Base-by-base conservation (phyloP, 2,329 filamentous ascomycete genomes). In the Fusarium siculi region DNA sequence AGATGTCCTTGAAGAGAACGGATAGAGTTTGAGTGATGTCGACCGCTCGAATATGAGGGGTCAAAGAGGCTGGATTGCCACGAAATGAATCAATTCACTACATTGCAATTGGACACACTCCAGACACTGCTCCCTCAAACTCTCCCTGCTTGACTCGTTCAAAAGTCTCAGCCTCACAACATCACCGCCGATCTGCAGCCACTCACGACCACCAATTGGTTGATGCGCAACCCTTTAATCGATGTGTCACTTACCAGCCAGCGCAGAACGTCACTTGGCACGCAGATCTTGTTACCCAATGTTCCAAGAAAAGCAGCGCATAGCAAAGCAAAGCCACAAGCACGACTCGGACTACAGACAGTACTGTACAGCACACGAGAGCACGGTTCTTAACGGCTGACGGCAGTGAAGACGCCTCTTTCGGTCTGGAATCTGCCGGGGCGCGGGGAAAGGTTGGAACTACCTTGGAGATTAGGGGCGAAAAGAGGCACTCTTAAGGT, bases 101-200 rank as follows among this genome's bases (percentile, higher is more conserved):
- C 16, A 18, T 18, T 19, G 23, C 39, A 23, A 56, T 62, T 43
- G 49, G 49, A 3, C 39, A 5, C 21, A 15, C 2, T 36, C 23
- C 9, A n/a, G 19, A 30, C 42, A 43, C 39, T 56, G 36, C 39
- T 53, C 54, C 36, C 28, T 39, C 21, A 23, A 56, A 64, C 56
- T 52, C 50, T 64, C 28, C 28, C 34, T 36, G 30, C 64, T 68
- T 56, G 66, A 69, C 57, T 69, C 63, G 40, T 8, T 43, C 63
- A 39, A 54, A 36, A 34, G 63, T 66, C 34, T 67, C 65, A 68
- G 66, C 57, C 66, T 68, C 66, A 68, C 43, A 39, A 43, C 21
- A 36, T 37, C 52, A 34, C 43, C 39, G 39, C 58, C 30, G 25
- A 64, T 69, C 50, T 15, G 14, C 14, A 28, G 57, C 65, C 46